Percentiles rank a stretch among this genome's conserved stretches.
Evolutionary conservation across 306 rosid genomes (phyloP).

Genomic region (Ziziphus jujuba): DNA sequence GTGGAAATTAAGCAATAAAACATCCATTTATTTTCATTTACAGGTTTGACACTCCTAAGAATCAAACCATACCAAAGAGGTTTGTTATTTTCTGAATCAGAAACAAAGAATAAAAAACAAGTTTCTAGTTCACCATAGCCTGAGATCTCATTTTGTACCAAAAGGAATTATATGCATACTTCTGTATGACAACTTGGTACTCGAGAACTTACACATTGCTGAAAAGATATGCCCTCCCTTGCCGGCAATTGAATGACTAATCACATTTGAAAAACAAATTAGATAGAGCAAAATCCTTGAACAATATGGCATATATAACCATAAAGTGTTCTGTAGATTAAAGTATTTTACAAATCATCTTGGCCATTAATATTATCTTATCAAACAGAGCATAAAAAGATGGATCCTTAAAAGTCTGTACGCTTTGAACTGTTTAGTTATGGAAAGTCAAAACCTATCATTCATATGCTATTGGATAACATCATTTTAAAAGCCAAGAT

Average conservation of each 20-base stretch:
- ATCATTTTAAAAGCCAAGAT: too few relatives aligned
- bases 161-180: not conserved
- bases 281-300: slow-evolving; percentile 28
- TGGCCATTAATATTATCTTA: not conserved
- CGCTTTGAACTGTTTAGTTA: too few relatives aligned
- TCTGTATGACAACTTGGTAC: not conserved
- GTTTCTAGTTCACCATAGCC: not conserved
- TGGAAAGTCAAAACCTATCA: too few relatives aligned
- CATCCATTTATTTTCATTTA: slow-evolving; percentile 2
- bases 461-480: too few relatives aligned
- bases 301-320: not conserved
- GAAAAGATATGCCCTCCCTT: slow-evolving; percentile 81
- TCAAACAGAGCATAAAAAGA: too few relatives aligned
- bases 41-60: too few relatives aligned
- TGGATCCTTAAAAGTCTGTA: too few relatives aligned
- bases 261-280: slow-evolving; percentile 34
- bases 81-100: too few relatives aligned
- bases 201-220: slow-evolving; percentile 73
- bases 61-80: too few relatives aligned
- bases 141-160: not conserved
- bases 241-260: slow-evolving; percentile 75
- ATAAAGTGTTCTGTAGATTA: not conserved
- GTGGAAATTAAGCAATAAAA: slow-evolving; percentile 21
- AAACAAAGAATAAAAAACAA: too few relatives aligned
- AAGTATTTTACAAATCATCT: not conserved